A percentile compares a stretch with the other conserved stretches of the same genome.
These are phyloP conservation scores for Rhizophora apiculata DNA, from an alignment of 345 rosid genomes.

Conservation along the genomic window DNA sequence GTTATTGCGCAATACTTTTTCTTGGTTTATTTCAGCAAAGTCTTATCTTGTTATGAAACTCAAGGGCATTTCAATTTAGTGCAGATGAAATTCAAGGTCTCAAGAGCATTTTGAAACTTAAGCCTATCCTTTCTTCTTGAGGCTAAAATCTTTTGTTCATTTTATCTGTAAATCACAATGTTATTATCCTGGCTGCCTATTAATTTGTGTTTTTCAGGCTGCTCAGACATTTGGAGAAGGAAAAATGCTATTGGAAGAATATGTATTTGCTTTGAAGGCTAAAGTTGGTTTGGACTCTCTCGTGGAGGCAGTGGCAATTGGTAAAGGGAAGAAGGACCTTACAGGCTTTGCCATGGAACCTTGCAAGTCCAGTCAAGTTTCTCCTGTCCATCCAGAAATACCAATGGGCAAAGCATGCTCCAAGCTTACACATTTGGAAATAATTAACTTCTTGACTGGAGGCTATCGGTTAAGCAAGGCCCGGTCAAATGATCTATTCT, in stretches of 20 bases:
- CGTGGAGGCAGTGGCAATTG: slow-evolving; percentile 44
- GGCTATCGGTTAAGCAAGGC: slow-evolving; percentile 51
- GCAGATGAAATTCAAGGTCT: too few species aligned
- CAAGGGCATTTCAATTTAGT: too few species aligned
- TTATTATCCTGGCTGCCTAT: background rate
- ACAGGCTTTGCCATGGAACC: slow-evolving; percentile 41
- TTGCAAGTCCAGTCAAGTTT: slow-evolving; percentile 26
- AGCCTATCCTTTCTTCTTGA: background rate
- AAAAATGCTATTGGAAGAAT: slow-evolving; percentile 43
- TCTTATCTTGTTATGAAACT: background rate
- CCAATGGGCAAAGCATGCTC: slow-evolving; percentile 53
- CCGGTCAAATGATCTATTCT: slow-evolving; percentile 48
- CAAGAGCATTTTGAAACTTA: background rate
- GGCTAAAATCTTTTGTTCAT: background rate
- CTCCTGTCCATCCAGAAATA: slow-evolving; percentile 33
- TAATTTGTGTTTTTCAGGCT: slow-evolving; percentile 35
- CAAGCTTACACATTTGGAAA: slow-evolving; percentile 39
- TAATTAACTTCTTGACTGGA: slow-evolving; percentile 46
- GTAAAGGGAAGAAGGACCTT: slow-evolving; percentile 49
- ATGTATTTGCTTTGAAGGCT: slow-evolving; percentile 35
- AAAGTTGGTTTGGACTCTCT: slow-evolving; percentile 31
- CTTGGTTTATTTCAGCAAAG: background rate
- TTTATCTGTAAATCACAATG: too few species aligned
- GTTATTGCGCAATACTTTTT: background rate
- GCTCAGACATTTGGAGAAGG: slow-evolving; percentile 55